These are phyloP conservation scores for Paspalum vaginatum DNA, from an alignment of 176 grass and related monocot species.

Conservation along the genomic window DNA sequence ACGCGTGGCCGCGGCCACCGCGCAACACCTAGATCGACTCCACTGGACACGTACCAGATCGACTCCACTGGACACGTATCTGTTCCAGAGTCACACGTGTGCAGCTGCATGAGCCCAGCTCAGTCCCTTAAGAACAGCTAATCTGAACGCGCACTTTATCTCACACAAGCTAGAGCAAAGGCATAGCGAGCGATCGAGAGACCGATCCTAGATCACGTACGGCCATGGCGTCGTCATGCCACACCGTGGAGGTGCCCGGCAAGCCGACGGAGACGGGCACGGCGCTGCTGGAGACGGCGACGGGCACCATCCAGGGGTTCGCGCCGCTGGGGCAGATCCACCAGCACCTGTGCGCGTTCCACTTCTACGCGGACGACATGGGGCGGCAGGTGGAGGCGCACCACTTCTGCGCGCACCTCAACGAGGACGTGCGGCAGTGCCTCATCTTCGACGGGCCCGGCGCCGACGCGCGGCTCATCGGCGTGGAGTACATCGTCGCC, in stretches of 20 bases:
- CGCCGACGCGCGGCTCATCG: constrained; percentile 65
- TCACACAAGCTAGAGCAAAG: no score
- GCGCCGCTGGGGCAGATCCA: constrained; percentile 73
- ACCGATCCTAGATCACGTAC: neutral
- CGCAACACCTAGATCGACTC: neutral
- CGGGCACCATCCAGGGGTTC: constrained; percentile 75
- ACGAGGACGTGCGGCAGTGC: constrained; percentile 86
- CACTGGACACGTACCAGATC: neutral
- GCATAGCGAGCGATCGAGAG: neutral
- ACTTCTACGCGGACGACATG: constrained; percentile 91
- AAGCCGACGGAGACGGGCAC: constrained; percentile 69
- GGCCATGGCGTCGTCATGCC: constrained; percentile 49
- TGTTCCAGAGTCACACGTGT: constrained; percentile 30
- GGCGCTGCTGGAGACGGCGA: constrained; percentile 69
- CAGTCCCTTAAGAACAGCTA: neutral
- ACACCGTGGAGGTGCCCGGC: constrained; percentile 58
- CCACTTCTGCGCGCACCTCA: constrained; percentile 84
- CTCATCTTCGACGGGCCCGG: constrained; percentile 71
- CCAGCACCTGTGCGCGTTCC: constrained; percentile 93
- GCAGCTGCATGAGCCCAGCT: constrained; percentile 8
- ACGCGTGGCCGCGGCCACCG: neutral
- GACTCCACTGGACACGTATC: constrained; percentile 23
- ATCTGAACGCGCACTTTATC: no score
- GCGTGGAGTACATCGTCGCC: constrained; percentile 70
- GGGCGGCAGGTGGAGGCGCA: constrained; percentile 81